Base-by-base conservation (phyloP, 1,139 yeast genomes). In the Komagataea norvegica region DNA sequence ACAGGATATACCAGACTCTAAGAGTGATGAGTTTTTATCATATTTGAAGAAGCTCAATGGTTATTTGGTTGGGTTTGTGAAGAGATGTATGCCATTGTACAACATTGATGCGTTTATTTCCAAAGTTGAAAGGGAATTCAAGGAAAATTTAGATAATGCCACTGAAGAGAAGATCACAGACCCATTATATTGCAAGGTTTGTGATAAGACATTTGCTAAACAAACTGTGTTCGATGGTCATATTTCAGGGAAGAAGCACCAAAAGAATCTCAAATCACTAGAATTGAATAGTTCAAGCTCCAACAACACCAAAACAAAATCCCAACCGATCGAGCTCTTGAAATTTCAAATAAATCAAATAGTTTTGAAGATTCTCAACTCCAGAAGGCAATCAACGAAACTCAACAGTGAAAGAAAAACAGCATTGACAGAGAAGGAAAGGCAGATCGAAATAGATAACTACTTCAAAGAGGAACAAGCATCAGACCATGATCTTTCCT, bases 361-460 rank as follows among this genome's bases (percentile, higher is more conserved):
- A 51, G 34, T 36, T 3, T 9, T 25, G 10, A 25, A 39, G 14
- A 15, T 38, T 2, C 37, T 48, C 1, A 31, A 35, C 3, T 38
- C 64, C 4, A 61, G 60, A 10, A 56, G 76, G 4, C 56, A 63
- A 1, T 67, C 64, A 13, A 81, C 96, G 0, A 69, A 70, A 25
- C 62, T 70, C 24, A 79, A 85, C 50, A 68, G 74, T 2, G 91
- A 83, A 52, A 68, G 96, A 40, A 68, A 70, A 37, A 67, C 74
- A 30, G 79, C 84, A 1, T 65, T 88, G 49, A 84, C 96, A 0
- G 91, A 81, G 31, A 66, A 88, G 40, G 95, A 87, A 48, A 66
- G 78, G 38, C 60, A 72, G 47, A 62, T 79, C 1, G 95, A 84
- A 47, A 61, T 52, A 38, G 63, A 51, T 55, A 72, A 74, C 3